Base-by-base conservation (phyloP, 129 eudicot species). In the Calendula officinalis region DNA sequence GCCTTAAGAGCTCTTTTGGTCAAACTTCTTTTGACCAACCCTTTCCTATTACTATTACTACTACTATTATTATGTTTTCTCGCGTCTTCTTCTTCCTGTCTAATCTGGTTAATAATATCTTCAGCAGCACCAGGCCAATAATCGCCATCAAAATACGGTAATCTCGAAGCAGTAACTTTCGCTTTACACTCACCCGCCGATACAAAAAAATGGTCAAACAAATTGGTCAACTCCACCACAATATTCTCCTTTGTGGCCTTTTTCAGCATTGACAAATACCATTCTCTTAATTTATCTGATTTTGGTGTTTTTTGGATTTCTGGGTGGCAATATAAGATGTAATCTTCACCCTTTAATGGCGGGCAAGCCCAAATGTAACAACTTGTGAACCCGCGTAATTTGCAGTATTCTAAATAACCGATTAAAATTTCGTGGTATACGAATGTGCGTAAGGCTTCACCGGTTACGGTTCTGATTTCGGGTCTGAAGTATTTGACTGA, bases 331-430 rank as follows among this genome's bases (percentile, higher is more conserved):
- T 92, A 92, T 67, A 92, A 80, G 14, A 92, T 92, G 77, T 88
- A 88, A 60, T 92, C 99, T 86, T 92, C 99, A 33, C 96, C 99
- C 87, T 88, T 92, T 46, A 88, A 60, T 15, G 96, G 99, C 61
- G 96, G 99, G 76, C 96, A 92, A 12, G 99, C 99, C 99, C 99
- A 92, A 71, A 92, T 92, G 56, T 92, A 92, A 78, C 99, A 92
- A 83, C 99, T 88, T 22, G 96, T 79, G 77, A 92, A 92, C 69
- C 99, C 99, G 43, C 99, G 89, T 56, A 44, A 62, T 71, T 88
- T 88, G 78, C 96, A 92, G 59, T 88, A 86, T 57, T 92, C 99
- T 22, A 92, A 69, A 60, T 92, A 92, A 36, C 96, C 96, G 62
- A 92, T 92, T 95, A 91, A 75, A 66, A 91, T 91, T 83, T 91